phyloP scores from a whole-genome alignment of 163 green algal species.

The Prototheca cutis region DNA sequence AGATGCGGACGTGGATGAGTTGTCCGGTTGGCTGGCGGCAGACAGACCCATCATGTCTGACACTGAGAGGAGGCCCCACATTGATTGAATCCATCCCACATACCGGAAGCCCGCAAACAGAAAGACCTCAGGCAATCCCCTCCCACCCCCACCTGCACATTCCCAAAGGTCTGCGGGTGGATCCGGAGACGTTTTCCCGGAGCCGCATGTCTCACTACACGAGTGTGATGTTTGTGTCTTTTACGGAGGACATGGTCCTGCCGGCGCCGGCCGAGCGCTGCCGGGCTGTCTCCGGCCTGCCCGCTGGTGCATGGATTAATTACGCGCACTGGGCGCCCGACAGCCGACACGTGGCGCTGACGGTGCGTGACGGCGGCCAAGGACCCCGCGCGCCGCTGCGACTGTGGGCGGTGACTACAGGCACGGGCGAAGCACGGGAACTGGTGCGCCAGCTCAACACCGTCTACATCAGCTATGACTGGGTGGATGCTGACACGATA shows the following conservation, averaged over 20 bases:
- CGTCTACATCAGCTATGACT: constrained; percentile 75
- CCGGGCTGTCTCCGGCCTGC: constrained; percentile 35
- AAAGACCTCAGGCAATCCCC: too few relatives aligned
- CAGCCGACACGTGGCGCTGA: constrained; percentile 75
- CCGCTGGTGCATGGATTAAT: constrained; percentile 62
- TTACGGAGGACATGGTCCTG: constrained; percentile 35
- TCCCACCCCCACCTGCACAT: too few relatives aligned
- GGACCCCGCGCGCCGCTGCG: constrained; percentile 55
- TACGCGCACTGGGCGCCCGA: constrained; percentile 77
- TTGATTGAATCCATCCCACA: too few relatives aligned
- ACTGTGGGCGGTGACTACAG: constrained; percentile 72
- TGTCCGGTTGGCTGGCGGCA: too few relatives aligned
- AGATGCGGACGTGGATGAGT: too few relatives aligned
- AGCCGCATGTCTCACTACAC: constrained; percentile 76
- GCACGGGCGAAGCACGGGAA: constrained; percentile 43
- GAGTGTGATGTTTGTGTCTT: constrained; percentile 18
- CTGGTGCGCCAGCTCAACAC: constrained; percentile 68
- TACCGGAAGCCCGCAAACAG: too few relatives aligned
- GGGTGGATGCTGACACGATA: constrained; percentile 78
- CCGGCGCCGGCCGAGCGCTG: constrained; percentile 20
- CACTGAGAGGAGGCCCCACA: too few relatives aligned
- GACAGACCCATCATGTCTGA: too few relatives aligned
- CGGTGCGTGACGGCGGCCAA: constrained; percentile 48
- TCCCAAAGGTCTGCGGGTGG: constrained; percentile 81
- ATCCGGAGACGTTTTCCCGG: constrained; percentile 62